Base-by-base conservation (phyloP, 2,329 filamentous ascomycete species). In the Purpureocillium lavendulum region DNA sequence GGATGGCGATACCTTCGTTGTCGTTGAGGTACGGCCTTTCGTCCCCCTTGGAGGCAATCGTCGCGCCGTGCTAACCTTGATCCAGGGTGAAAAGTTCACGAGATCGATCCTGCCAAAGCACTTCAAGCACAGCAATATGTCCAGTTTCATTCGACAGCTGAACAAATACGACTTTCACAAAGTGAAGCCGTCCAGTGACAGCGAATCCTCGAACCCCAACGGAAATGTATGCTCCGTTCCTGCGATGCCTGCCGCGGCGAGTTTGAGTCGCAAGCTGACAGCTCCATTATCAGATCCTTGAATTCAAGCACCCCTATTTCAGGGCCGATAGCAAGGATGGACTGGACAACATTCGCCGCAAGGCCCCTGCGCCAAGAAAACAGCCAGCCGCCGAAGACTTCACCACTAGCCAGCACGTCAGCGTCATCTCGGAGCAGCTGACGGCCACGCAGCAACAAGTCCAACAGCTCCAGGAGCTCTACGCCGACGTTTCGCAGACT, bases 81-180 rank as follows among this genome's bases (percentile, higher is more conserved):
- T 26, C 43, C 60, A 96, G 90, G 94, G 94, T 62, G 90, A 97
- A 61, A 95, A 94, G 62, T 98, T 98, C 57, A 97, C 92, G 16
- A 95, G 96, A 61, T 84, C 86, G 30, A 94, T 98, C 52, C 77
- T 98, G 13, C 92, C 92, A 3, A 96, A 97, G 59, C 88, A 97
- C 56, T 98, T 98, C 72, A 98, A 98, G 65, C 92, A 97, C 66
- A 94, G 87, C 75, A 96, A 96, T 61, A 96, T 96, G 67, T 89
- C 89, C 26, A 95, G 88, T 64, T 96, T 96, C 58, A 89, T 96
- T 42, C 84, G 89, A 36, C 89, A 96, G 60, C 69, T 96, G 42
- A 96, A 96, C 69, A 96, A 96, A 60, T 96, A 94, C 62, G 89
- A 95, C 58, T 98, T 98, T 53, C 92, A 98, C 71, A 98, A 98